Percentiles rank a stretch among this genome's conserved stretches.
These are phyloP conservation scores for Botrytis hyacinthi DNA, from an alignment of 2,329 filamentous ascomycete species.

Conservation along the genomic window DNA sequence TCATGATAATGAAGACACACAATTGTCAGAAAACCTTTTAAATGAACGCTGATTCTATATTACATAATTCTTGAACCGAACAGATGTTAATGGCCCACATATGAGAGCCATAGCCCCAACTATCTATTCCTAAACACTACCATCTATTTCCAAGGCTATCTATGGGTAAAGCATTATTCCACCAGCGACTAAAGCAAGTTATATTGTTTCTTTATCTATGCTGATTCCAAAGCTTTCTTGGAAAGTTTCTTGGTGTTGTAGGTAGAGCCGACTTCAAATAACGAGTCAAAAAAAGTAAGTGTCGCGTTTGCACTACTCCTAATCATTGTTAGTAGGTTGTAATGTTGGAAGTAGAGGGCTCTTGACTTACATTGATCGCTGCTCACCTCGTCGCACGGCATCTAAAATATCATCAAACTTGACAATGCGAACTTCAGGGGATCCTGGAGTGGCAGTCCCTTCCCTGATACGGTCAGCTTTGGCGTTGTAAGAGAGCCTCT, in stretches of 20 bases:
- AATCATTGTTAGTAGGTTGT: neutral
- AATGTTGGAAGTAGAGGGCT: neutral
- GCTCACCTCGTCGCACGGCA: neutral
- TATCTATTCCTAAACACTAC: neutral
- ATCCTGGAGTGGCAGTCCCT: neutral
- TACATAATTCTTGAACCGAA: neutral
- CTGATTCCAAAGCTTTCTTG: neutral
- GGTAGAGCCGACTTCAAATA: slow-evolving; percentile 10
- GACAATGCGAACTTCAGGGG: slow-evolving; percentile 10
- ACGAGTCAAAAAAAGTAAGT: slow-evolving; percentile 3
- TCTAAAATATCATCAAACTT: slow-evolving; percentile 12
- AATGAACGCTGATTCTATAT: neutral
- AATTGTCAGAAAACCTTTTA: rapidly evolving
- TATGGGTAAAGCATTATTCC: neutral
- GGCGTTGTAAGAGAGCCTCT: neutral
- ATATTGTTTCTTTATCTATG: neutral
- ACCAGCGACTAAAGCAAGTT: neutral
- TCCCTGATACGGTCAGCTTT: neutral
- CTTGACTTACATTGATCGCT: neutral
- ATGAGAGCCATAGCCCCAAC: neutral
- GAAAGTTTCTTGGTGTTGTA: slow-evolving; percentile 9
- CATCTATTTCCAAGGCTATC: neutral
- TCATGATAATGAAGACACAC: neutral
- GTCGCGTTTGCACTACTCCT: neutral
- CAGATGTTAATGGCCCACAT: neutral